phyloP scores from a whole-genome alignment of 2,329 filamentous ascomycete genomes.

The Colletotrichum musicola region DNA sequence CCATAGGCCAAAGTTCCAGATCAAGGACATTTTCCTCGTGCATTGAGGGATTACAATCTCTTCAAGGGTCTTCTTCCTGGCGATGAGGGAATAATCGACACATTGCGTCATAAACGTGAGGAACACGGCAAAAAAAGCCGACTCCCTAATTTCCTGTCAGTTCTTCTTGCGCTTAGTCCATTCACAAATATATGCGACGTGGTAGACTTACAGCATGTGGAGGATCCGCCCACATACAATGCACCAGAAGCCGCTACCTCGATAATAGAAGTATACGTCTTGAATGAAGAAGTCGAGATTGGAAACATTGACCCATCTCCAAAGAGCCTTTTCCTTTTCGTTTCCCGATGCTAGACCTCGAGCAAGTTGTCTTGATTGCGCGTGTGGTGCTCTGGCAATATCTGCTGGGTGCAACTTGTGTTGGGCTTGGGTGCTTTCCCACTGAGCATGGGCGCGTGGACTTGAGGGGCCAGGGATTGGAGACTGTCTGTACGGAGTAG shows the following conservation, averaged over 20 bases:
- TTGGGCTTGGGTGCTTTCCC: constrained; percentile 66
- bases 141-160: constrained; percentile 66
- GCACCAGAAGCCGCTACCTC: constrained; percentile 86
- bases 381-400: constrained; percentile 40
- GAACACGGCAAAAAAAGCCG: constrained; percentile 84
- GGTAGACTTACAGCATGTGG: constrained; percentile 75
- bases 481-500: constrained; percentile 1
- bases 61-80: constrained; percentile 62
- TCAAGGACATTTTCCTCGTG: constrained; percentile 78
- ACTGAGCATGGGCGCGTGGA: constrained; percentile 61
- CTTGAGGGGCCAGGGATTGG: constrained; percentile 58
- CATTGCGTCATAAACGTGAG: constrained; percentile 88
- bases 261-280: constrained; percentile 88
- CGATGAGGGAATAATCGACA: constrained; percentile 82
- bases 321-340: constrained; percentile 82
- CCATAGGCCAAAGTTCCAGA: constrained; percentile 86
- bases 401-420: constrained; percentile 62
- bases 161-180: neutral
- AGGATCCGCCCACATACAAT: constrained; percentile 80
- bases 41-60: constrained; percentile 78
- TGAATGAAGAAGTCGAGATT: constrained; percentile 90
- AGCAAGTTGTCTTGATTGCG: constrained; percentile 47
- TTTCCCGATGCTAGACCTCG: constrained; percentile 48
- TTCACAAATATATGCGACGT: neutral
- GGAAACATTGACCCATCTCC: constrained; percentile 92